These are phyloP conservation scores for Penicillium ucsense DNA, from an alignment of 495 filamentous ascomycete species.

Conservation along the genomic window DNA sequence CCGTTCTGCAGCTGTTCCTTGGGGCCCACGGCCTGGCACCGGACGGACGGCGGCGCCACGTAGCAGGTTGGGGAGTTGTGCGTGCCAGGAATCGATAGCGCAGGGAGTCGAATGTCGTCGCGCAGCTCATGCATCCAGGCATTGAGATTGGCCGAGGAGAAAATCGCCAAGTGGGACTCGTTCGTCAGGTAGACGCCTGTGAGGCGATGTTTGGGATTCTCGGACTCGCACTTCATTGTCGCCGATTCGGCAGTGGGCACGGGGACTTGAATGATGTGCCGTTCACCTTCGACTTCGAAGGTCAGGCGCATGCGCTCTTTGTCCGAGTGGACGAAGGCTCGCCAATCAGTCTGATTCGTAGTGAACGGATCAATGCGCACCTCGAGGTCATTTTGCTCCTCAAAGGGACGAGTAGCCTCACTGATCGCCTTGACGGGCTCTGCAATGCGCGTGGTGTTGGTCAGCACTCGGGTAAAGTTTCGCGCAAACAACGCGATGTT, in stretches of 20 bases:
- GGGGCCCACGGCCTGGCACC: slow-evolving; percentile 77
- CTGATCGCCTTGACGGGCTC: slow-evolving; percentile 33
- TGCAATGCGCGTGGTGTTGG: slow-evolving; percentile 32
- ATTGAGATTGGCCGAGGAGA: slow-evolving; percentile 58
- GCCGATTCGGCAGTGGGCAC: slow-evolving; percentile 45
- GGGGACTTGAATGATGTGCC: slow-evolving; percentile 52
- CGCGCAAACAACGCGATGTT: slow-evolving; percentile 33
- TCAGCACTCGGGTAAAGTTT: slow-evolving; percentile 43
- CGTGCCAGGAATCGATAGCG: slow-evolving; percentile 86
- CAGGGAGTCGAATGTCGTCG: slow-evolving; percentile 60
- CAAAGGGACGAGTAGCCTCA: slow-evolving; percentile 45
- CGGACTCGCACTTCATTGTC: slow-evolving; percentile 42
- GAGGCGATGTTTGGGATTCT: slow-evolving; percentile 51
- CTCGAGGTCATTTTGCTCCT: slow-evolving; percentile 38
- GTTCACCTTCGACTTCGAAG: slow-evolving; percentile 50
- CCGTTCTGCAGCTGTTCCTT: slow-evolving; percentile 77
- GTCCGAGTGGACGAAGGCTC: slow-evolving; percentile 30
- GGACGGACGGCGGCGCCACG: slow-evolving; percentile 78
- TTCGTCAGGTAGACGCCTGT: slow-evolving; percentile 62
- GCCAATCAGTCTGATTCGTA: slow-evolving; percentile 45
- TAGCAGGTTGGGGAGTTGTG: slow-evolving; percentile 88
- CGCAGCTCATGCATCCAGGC: slow-evolving; percentile 73
- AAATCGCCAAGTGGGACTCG: slow-evolving; percentile 61
- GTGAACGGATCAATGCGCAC: slow-evolving; percentile 51
- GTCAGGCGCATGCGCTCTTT: slow-evolving; percentile 51